These are phyloP conservation scores for Alternaria conjuncta DNA, from an alignment of 2,329 filamentous ascomycete species.

Conservation along the genomic window DNA sequence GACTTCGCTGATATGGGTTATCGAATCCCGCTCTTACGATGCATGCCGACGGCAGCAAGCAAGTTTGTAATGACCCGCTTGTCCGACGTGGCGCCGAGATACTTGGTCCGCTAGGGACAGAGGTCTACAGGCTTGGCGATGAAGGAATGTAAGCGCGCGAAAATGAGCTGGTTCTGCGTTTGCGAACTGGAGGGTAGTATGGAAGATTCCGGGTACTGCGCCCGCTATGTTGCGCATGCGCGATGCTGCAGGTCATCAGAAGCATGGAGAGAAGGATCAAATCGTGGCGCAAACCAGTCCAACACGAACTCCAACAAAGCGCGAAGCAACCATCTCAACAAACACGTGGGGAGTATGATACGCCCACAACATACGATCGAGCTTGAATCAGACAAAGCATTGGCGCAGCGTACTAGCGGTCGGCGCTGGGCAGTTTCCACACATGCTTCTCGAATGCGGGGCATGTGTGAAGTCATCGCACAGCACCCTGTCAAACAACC, in stretches of 20 bases:
- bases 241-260: not conserved
- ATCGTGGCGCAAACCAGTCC: not conserved
- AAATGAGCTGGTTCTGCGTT: not conserved
- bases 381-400: not conserved
- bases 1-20: not conserved
- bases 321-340: not conserved
- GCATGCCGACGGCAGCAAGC: not conserved
- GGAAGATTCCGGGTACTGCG: not conserved
- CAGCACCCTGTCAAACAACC: not conserved
- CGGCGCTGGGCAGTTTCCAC: not conserved
- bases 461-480: not conserved
- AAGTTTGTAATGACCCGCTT: not conserved
- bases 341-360: slow-evolving; percentile 9
- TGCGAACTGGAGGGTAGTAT: not conserved
- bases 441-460: not conserved
- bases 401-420: not conserved
- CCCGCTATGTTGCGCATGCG: not conserved
- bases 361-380: not conserved
- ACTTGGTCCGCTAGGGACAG: not conserved
- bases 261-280: not conserved
- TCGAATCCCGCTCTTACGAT: not conserved
- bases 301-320: not conserved
- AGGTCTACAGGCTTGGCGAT: not conserved
- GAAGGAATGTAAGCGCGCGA: not conserved
- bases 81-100: slow-evolving; percentile 12